Evolutionary conservation across 108 stramenopile genomes (phyloP).

Genomic region (Stephanodiscus minutulus): DNA sequence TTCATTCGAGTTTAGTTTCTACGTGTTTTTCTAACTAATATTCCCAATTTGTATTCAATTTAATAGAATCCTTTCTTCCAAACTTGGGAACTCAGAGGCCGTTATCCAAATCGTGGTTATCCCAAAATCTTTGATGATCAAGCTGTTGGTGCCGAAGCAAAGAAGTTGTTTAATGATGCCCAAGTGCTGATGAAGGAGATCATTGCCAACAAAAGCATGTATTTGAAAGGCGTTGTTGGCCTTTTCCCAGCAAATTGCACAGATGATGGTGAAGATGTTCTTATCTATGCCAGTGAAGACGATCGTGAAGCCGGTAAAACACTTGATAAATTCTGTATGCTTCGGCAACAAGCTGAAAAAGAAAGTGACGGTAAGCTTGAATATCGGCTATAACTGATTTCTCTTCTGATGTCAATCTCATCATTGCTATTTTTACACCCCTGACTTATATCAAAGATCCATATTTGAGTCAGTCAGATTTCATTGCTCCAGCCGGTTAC

Average conservation of each 20-base stretch:
- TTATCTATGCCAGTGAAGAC: slow-evolving; percentile 88
- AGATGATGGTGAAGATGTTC: slow-evolving; percentile 96
- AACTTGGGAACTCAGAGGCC: slow-evolving; percentile 99
- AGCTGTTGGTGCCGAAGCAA: slow-evolving; percentile 94
- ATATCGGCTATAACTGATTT: not conserved
- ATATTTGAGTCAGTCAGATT: slow-evolving; percentile 96
- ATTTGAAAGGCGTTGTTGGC: slow-evolving; percentile 92
- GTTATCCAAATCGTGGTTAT: slow-evolving; percentile 99
- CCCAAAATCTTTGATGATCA: slow-evolving; percentile 99
- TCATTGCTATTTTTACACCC: not conserved
- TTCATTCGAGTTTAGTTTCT: not conserved
- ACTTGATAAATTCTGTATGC: slow-evolving; percentile 91
- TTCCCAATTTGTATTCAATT: slow-evolving; percentile 6
- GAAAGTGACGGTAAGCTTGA: slow-evolving; percentile 67
- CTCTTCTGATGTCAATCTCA: not conserved
- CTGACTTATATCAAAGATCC: slow-evolving; percentile 57
- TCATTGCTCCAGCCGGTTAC: slow-evolving; percentile 96
- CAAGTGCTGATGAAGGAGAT: slow-evolving; percentile 94
- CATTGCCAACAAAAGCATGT: slow-evolving; percentile 84
- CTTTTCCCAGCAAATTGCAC: slow-evolving; percentile 95
- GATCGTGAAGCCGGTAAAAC: slow-evolving; percentile 72
- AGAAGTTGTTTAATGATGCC: slow-evolving; percentile 98
- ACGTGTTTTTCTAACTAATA: not conserved
- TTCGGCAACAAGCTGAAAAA: slow-evolving; percentile 99
- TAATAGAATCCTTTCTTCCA: slow-evolving; percentile 95